Conservation (phyloP, 2,329 filamentous ascomycete genomes). For the Pseudofabraea citricarpa region DNA sequence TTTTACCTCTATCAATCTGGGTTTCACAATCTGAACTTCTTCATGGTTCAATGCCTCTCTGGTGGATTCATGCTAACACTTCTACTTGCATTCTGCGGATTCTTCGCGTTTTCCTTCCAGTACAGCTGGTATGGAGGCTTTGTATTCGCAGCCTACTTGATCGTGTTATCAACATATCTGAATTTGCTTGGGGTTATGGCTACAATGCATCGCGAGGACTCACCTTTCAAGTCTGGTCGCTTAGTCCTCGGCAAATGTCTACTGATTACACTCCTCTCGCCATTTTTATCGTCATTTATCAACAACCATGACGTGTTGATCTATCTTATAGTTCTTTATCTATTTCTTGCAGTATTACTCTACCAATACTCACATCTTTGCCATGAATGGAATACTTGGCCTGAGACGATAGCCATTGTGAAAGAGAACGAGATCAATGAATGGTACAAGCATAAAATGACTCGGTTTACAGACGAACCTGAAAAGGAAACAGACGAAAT, state of each 20-base stretch:
- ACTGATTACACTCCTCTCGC: constrained; percentile 50
- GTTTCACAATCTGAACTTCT: constrained; percentile 38
- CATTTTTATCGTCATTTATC: constrained; percentile 49
- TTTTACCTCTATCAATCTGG: constrained; percentile 56
- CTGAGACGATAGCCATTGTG: constrained; percentile 44
- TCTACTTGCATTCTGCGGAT: constrained; percentile 35
- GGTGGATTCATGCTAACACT: constrained; percentile 39
- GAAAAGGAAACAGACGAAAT: constrained; percentile 28
- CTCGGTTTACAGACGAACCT: constrained; percentile 1
- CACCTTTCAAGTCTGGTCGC: constrained; percentile 40
- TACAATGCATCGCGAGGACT: constrained; percentile 45
- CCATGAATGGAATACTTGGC: constrained; percentile 56
- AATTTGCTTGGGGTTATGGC: constrained; percentile 46
- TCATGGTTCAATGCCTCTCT: constrained; percentile 37
- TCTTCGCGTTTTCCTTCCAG: constrained; percentile 42
- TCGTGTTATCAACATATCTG: constrained; percentile 53
- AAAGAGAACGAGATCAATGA: constrained; percentile 40
- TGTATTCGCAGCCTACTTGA: constrained; percentile 54
- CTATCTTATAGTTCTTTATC: constrained; percentile 39
- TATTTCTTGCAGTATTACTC: constrained; percentile 47
- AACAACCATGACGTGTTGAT: constrained; percentile 48
- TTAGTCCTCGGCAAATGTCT: constrained; percentile 50
- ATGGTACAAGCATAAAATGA: constrained; percentile 30
- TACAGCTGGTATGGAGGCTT: constrained; percentile 41
- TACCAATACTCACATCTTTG: constrained; percentile 45